Percentiles rank a stretch among this genome's conserved stretches.
phyloP scores from a whole-genome alignment of 352 stramenopile species.

The Plasmopara halstedii region DNA sequence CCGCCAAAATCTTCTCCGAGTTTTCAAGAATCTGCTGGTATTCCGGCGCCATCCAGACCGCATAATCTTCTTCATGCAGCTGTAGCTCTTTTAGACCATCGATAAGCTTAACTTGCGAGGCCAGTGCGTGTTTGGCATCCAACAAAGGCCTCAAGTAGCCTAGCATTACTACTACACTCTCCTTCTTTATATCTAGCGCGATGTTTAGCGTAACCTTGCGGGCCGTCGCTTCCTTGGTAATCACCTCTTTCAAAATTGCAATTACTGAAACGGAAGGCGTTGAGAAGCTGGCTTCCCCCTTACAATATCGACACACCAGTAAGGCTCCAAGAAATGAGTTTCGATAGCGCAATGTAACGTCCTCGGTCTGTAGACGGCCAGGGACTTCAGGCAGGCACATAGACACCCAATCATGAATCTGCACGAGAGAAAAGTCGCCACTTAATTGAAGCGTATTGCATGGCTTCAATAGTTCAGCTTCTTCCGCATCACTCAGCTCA shows the following conservation, averaged over 20 bases:
- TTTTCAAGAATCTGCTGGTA: conserved; percentile 70
- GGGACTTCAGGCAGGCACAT: conserved; percentile 75
- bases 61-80: conserved; percentile 68
- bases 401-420: conserved; percentile 83
- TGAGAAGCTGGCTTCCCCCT: conserved; percentile 61
- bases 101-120: conserved; percentile 74
- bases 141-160: conserved; percentile 53
- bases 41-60: conserved; percentile 69
- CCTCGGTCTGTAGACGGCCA: conserved; percentile 55
- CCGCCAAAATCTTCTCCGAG: conserved; percentile 53
- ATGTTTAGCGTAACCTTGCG: conserved; percentile 76
- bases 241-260: conserved; percentile 79
- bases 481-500: conserved; percentile 45
- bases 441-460: conserved; percentile 66
- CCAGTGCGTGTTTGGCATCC: conserved; percentile 59
- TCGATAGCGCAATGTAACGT: conserved; percentile 67
- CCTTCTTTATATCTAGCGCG: conserved; percentile 73
- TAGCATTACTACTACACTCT: conserved; percentile 66
- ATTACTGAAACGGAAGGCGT: conserved; percentile 78
- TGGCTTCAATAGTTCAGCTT: conserved; percentile 39
- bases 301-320: conserved; percentile 68
- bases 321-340: conserved; percentile 70
- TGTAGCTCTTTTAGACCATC: conserved; percentile 80
- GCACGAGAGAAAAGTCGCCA: conserved; percentile 68
- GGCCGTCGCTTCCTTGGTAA: conserved; percentile 76